Evolutionary conservation across 2,329 filamentous ascomycete genomes (phyloP).

Genomic region (Blastomyces gilchristii): DNA sequence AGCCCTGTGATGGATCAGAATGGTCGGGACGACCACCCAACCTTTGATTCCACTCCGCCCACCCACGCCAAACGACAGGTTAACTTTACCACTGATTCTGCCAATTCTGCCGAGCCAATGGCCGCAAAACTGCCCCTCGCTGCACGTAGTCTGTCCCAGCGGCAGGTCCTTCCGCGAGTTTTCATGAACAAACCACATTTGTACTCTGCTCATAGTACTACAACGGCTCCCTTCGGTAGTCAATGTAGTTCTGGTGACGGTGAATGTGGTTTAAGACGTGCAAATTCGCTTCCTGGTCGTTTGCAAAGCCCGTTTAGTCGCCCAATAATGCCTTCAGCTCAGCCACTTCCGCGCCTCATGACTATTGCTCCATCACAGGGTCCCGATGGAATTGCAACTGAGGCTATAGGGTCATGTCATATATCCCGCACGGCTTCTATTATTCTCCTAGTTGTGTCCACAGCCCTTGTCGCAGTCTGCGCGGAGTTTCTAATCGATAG

Average conservation of each 20-base stretch:
- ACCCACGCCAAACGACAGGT: constrained; percentile 39
- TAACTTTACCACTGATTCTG: constrained; percentile 44
- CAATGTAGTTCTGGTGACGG: constrained; percentile 29
- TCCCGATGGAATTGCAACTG: constrained; percentile 32
- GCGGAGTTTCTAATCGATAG: constrained; percentile 61
- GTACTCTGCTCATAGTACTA: constrained; percentile 24
- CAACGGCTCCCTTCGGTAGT: constrained; percentile 8
- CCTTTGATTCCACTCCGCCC: background rate
- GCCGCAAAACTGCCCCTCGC: constrained; percentile 42
- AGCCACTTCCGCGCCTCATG: constrained; percentile 19
- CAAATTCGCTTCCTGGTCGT: constrained; percentile 63
- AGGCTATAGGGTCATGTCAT: constrained; percentile 20
- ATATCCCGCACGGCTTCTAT: constrained; percentile 41
- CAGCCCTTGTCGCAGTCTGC: constrained; percentile 56
- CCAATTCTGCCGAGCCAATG: constrained; percentile 21
- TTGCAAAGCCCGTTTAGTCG: constrained; percentile 37
- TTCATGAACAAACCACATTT: constrained; percentile 63
- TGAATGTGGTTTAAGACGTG: constrained; percentile 56
- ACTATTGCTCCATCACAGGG: constrained; percentile 10
- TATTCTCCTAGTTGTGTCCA: constrained; percentile 53
- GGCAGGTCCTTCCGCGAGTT: constrained; percentile 53
- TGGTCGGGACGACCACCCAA: background rate
- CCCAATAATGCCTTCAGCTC: constrained; percentile 15
- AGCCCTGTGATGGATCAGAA: too few relatives aligned
- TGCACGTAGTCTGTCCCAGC: constrained; percentile 51